Evolutionary conservation across 2,329 filamentous ascomycete genomes (phyloP), one percentile per base, ranked within the genome.

Genomic region (Pyrenochaeta sp.): DNA sequence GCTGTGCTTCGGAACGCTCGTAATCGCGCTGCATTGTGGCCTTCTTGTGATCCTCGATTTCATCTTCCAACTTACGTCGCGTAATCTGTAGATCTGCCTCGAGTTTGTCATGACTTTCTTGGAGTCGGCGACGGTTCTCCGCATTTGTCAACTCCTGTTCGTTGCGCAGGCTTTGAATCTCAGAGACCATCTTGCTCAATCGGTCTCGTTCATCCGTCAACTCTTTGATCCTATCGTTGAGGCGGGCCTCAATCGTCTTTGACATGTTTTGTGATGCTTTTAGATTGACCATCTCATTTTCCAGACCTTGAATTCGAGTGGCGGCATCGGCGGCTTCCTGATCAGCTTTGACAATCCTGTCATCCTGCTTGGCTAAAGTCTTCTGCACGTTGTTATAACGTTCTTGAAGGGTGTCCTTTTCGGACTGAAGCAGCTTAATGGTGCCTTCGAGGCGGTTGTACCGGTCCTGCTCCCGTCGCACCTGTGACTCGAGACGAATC

Each of bases 241-340:
- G 83, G 51, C 96, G 89, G 62, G 91, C 90, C 74, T 98, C 93
- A 34, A 97, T 96, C 54, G 90, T 92, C 80, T 95, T 96, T 91
- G 91, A 97, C 9, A 99, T 84, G 37, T 92, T 91, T 80, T 97
- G 97, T 78, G 98, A 94, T 0, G 94, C 93, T 77, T 96, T 97
- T 34, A 97, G 85, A 72, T 98, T 97, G 15, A 93, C 90, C 52
- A 90, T 92, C 75, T 99, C 95, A 64, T 92, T 93, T 51, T 93
- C 90, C 77, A 97, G 86, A 71, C 92, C 93, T 72, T 99, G 94
- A 3, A 91, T 83, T 51, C 94, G 80, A 32, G 90, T 90, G 74
- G 89, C 90, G 5, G 91, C 89, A 75, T 97, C 95, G 9, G 98
- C 88, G 5, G 98, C 85, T 68, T 99, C 94, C 77, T 98, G 94